Conservation (phyloP, 768 basidiomycete genomes). For the Termitomyces heimii region DNA sequence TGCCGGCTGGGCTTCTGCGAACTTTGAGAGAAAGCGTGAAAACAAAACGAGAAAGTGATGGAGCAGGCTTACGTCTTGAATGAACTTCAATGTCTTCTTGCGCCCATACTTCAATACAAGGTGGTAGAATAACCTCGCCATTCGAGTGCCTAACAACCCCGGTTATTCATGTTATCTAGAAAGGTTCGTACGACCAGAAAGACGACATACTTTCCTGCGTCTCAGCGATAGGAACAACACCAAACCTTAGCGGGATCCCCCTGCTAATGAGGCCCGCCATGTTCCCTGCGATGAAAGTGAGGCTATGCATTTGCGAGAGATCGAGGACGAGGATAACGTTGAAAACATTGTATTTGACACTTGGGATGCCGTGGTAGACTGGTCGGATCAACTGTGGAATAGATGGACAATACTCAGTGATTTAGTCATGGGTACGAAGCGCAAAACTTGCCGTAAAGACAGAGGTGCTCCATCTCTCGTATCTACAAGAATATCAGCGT, state of each 20-base stretch:
- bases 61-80: conserved; percentile 39
- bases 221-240: conserved; percentile 71
- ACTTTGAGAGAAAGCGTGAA: conserved; percentile 19
- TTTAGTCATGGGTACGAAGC: neutral
- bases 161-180: neutral
- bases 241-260: conserved; percentile 76
- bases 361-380: conserved; percentile 73
- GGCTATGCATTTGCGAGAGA: conserved; percentile 52
- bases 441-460: conserved; percentile 37
- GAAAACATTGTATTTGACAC: conserved; percentile 71
- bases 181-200: neutral
- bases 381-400: conserved; percentile 63
- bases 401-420: neutral
- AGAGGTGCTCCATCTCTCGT: conserved; percentile 45
- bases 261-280: conserved; percentile 69
- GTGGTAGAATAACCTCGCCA: conserved; percentile 72
- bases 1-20: conserved; percentile 28
- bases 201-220: conserved; percentile 33
- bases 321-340: conserved; percentile 83
- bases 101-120: conserved; percentile 58
- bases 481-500: conserved; percentile 26
- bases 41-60: neutral
- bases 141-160: conserved; percentile 44
- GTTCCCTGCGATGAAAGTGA: conserved; percentile 59
- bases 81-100: conserved; percentile 54